Evolutionary conservation across 2,329 filamentous ascomycete species (phyloP), one percentile per base, ranked within the genome.

Genomic region (Exserohilum turcica): DNA sequence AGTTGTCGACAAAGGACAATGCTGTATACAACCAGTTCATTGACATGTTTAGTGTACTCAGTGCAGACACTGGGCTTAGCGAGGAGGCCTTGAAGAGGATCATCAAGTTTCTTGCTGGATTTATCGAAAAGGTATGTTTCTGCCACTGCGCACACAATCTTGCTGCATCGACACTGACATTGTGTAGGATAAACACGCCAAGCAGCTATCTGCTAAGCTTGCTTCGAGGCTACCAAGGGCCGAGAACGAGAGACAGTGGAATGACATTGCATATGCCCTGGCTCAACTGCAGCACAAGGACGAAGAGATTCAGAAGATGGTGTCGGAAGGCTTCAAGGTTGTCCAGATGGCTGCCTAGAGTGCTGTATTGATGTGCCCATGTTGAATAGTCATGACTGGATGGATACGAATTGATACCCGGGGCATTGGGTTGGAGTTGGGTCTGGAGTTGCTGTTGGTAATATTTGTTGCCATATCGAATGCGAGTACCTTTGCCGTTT

Each of bases 21-120:
- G 94, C 94, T 2, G 91, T 99, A 2, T 99, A 99, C 76, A 99
- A 99, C 74, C 93, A 99, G 78, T 99, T 99, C 76, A 92, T 99
- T 24, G 94, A 99, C 72, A 97, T 99, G 91, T 99, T 99, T 76
- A 93, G 90, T 70, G 78, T 97, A 60, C 80, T 99, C 40, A 94
- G 90, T 52, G 89, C 92, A 0, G 93, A 95, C 64, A 84, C 84
- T 47, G 84, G 81, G 27, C 80, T 99, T 61, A 87, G 91, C 8
- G 93, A 97, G 73, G 91, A 96, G 64, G 86, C 89, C 19, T 88
- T 99, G 76, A 87, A 85, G 72, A 84, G 90, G 56, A 93, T 99
- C 54, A 83, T 99, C 60, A 92, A 91, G 70, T 99, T 99, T 77
- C 77, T 99, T 71, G 86, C 95, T 57, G 91, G 92, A 1, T 99